Conservation (phyloP, 1,139 yeast genomes). For the Eremothecium gossypii region DNA sequence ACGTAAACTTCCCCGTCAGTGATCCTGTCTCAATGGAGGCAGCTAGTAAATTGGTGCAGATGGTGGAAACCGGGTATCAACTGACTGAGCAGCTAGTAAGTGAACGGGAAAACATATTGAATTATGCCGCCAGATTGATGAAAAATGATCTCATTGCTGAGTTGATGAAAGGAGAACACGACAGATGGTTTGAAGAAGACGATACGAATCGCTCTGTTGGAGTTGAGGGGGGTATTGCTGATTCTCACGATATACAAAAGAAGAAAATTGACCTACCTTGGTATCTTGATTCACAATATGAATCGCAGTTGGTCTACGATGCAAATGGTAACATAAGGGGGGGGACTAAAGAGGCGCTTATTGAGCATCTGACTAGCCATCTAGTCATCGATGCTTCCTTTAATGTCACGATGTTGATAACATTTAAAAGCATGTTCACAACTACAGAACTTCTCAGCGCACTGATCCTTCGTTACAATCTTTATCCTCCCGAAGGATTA, state of each 20-base stretch:
- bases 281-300: conserved; percentile 75
- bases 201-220: conserved; percentile 4
- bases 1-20: conserved; percentile 41
- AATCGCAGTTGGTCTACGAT: conserved; percentile 63
- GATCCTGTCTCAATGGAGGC: conserved; percentile 39
- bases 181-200: conserved; percentile 14
- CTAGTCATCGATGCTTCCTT: conserved; percentile 58
- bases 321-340: conserved; percentile 71
- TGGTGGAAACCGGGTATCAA: conserved; percentile 37
- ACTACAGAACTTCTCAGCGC: conserved; percentile 55
- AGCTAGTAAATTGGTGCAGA: conserved; percentile 39
- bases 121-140: conserved; percentile 70
- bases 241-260: background rate
- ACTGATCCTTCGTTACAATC: conserved; percentile 57
- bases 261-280: conserved; percentile 50
- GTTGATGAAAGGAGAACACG: conserved; percentile 47
- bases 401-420: conserved; percentile 60
- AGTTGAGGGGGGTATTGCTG: background rate
- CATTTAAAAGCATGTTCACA: conserved; percentile 70
- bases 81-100: conserved; percentile 52
- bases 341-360: conserved; percentile 72
- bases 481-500: conserved; percentile 82
- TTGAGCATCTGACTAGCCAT: conserved; percentile 80
- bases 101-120: conserved; percentile 59
- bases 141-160: conserved; percentile 62